These are phyloP conservation scores for Coemansia sp. DNA, from an alignment of 371 early-diverging fungal genomes.

Conservation along the genomic window DNA sequence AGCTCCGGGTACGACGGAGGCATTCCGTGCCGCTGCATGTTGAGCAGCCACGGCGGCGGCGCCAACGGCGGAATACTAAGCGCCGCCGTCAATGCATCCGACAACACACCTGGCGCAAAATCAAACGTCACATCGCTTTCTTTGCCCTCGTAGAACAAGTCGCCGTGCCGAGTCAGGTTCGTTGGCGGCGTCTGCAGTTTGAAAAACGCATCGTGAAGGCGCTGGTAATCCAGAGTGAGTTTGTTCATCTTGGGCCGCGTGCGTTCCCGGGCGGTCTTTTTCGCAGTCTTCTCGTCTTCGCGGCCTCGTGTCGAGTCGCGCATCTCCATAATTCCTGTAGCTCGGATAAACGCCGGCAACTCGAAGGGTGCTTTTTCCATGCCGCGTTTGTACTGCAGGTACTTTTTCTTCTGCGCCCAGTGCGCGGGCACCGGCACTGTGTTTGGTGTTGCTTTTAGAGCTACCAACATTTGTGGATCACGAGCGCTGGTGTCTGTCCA, in stretches of 20 bases:
- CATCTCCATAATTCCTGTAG: slow-evolving; percentile 96
- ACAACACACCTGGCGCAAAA: slow-evolving; percentile 87
- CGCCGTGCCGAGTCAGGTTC: slow-evolving; percentile 80
- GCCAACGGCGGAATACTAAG: slow-evolving; percentile 88
- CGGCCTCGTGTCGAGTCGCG: slow-evolving; percentile 86
- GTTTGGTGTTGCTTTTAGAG: slow-evolving; percentile 86
- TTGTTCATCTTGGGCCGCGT: slow-evolving; percentile 95
- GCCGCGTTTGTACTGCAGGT: slow-evolving; percentile 92
- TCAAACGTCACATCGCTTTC: slow-evolving; percentile 90
- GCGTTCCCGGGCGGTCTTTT: slow-evolving; percentile 85
- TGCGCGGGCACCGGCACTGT: slow-evolving; percentile 95
- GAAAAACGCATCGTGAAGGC: slow-evolving; percentile 97
- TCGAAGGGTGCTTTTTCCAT: slow-evolving; percentile 94
- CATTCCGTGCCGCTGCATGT: slow-evolving; percentile 98
- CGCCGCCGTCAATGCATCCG: slow-evolving; percentile 83
- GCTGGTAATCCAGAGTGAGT: slow-evolving; percentile 93
- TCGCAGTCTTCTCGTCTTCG: slow-evolving; percentile 74
- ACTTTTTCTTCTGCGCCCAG: slow-evolving; percentile 96
- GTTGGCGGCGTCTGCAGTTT: slow-evolving; percentile 82
- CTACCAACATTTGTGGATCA: slow-evolving; percentile 88
- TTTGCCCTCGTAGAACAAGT: slow-evolving; percentile 96
- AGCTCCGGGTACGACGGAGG: slow-evolving; percentile 94
- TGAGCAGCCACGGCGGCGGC: slow-evolving; percentile 98
- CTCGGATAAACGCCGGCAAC: slow-evolving; percentile 95
- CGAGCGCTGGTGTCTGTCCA: slow-evolving; percentile 93